phyloP scores from a whole-genome alignment of 257 asterid species.

The Coffea eugenioides region DNA sequence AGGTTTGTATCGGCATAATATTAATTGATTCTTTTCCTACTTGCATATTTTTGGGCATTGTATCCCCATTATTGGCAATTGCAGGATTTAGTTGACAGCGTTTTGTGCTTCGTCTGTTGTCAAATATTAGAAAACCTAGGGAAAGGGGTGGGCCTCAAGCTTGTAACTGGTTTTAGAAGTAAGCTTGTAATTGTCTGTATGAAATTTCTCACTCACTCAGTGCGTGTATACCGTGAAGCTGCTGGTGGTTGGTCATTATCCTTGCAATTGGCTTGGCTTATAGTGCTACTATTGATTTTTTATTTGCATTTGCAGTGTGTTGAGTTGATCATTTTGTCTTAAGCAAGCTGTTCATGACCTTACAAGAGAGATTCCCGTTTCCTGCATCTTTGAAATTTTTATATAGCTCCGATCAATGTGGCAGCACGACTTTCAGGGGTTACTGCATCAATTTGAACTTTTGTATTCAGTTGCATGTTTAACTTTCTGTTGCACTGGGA shows the following conservation, averaged over 20 bases:
- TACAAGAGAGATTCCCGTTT: neutral
- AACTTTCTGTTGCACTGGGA: neutral
- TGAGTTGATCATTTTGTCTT: neutral
- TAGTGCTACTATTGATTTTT: neutral
- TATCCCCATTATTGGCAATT: neutral
- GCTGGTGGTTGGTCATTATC: neutral
- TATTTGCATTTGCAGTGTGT: neutral
- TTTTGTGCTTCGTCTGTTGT: neutral
- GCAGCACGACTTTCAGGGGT: neutral
- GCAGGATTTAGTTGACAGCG: neutral
- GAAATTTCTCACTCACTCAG: neutral
- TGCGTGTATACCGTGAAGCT: neutral
- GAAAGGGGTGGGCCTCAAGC: neutral
- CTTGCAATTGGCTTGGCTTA: neutral
- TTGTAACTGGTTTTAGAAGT: slow-evolving; percentile 7
- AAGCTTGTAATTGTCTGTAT: neutral
- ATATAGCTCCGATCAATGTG: neutral
- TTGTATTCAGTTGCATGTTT: neutral
- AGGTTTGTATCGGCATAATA: slow-evolving; percentile 17
- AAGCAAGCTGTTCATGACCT: neutral
- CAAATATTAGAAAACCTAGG: neutral
- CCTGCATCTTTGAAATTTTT: neutral
- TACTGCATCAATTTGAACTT: neutral
- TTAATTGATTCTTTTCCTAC: slow-evolving; percentile 11
- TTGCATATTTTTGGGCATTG: slow-evolving; percentile 8